Conservation (phyloP, 371 early-diverging fungal genomes). For the Mucor plumbeus region DNA sequence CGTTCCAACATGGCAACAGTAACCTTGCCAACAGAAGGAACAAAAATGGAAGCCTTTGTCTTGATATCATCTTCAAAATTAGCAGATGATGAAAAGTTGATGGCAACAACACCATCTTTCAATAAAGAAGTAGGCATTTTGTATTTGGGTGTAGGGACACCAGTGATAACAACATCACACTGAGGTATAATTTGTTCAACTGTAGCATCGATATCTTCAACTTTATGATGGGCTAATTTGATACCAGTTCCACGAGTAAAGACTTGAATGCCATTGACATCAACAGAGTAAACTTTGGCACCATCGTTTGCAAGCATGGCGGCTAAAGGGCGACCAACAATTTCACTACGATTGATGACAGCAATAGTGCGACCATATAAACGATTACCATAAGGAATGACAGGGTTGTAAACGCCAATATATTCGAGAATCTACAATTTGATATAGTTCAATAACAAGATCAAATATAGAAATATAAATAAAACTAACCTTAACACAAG, state of each 20-base stretch:
- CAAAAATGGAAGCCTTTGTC: conserved; percentile 89
- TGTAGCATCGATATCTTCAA: conserved; percentile 71
- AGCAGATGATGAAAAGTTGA: conserved; percentile 92
- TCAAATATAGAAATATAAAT: background rate
- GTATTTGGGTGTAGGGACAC: conserved; percentile 89
- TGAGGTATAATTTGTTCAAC: conserved; percentile 80
- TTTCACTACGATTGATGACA: conserved; percentile 94
- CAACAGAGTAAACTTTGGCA: conserved; percentile 94
- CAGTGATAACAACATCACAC: conserved; percentile 96
- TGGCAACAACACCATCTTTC: conserved; percentile 94
- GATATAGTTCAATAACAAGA: background rate
- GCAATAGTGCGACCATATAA: conserved; percentile 94
- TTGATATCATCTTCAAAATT: conserved; percentile 92
- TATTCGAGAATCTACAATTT: conserved; percentile 78
- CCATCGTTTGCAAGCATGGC: conserved; percentile 97
- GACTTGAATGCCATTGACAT: conserved; percentile 87
- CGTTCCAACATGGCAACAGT: conserved; percentile 97
- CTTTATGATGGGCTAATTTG: conserved; percentile 79
- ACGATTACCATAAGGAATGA: conserved; percentile 92
- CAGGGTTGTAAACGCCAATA: conserved; percentile 90
- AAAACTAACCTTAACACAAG: conserved; percentile 82
- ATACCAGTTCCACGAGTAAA: conserved; percentile 88
- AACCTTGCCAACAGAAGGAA: conserved; percentile 96
- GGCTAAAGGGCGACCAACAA: conserved; percentile 97
- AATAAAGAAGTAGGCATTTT: conserved; percentile 83